Evolutionary conservation across 352 stramenopile genomes (phyloP).

Genomic region (Globisporangium sylvaticum): DNA sequence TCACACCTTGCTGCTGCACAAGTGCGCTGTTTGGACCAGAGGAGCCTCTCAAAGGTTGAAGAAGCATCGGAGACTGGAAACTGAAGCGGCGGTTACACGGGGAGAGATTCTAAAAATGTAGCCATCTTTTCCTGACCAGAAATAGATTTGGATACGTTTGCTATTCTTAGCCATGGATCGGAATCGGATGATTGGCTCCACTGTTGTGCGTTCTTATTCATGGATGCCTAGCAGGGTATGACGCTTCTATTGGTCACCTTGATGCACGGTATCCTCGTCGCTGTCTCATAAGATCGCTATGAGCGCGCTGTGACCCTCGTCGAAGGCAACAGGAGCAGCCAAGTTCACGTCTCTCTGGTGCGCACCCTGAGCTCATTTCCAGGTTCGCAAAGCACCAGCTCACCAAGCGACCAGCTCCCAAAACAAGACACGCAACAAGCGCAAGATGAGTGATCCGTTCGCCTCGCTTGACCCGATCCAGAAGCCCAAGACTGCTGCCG

Average conservation of each 20-base stretch:
- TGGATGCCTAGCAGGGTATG: neutral
- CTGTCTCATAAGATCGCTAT: neutral
- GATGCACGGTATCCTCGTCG: neutral
- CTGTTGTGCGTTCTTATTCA: neutral
- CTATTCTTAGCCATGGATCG: neutral
- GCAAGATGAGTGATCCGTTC: slow-evolving; percentile 66
- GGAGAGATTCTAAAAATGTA: neutral
- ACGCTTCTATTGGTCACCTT: neutral
- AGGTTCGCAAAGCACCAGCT: neutral
- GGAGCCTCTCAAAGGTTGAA: too few relatives aligned
- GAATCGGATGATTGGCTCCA: neutral
- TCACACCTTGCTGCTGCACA: neutral
- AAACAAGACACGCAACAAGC: neutral
- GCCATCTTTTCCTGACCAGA: neutral
- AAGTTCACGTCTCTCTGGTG: neutral
- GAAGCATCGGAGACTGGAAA: neutral
- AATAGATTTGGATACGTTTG: neutral
- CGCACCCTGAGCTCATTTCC: slow-evolving; percentile 2
- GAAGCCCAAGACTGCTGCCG: slow-evolving; percentile 52
- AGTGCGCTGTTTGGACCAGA: too few relatives aligned
- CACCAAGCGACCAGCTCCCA: neutral
- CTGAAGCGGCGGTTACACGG: neutral
- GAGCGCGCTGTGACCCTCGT: neutral
- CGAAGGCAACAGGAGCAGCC: too few relatives aligned
- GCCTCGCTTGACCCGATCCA: slow-evolving; percentile 73